Percentiles rank a stretch among this genome's conserved stretches.
Conservation (phyloP, 2,329 filamentous ascomycete genomes). For the Ambrosiella cleistominuta region DNA sequence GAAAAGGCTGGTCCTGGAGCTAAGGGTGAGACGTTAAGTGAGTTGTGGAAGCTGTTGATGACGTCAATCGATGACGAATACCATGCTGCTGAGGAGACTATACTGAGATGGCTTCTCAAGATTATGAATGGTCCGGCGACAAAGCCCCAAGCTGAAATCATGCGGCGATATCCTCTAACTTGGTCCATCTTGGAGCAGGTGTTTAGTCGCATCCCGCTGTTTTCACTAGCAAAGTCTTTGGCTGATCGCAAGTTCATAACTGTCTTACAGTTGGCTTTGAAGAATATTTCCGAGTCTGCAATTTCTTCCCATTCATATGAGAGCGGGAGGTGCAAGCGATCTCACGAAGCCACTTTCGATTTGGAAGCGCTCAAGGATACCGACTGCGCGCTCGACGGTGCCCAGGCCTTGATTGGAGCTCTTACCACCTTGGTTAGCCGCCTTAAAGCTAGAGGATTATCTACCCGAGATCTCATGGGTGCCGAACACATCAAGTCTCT, state of each 20-base stretch:
- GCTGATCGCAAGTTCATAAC: conserved; percentile 50
- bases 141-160: conserved; percentile 28
- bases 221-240: conserved; percentile 53
- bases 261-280: conserved; percentile 47
- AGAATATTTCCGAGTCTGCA: conserved; percentile 31
- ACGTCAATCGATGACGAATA: conserved; percentile 26
- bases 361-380: conserved; percentile 20
- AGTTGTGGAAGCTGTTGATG: conserved; percentile 32
- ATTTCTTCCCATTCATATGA: conserved; percentile 14
- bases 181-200: conserved; percentile 46
- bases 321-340: conserved; percentile 30
- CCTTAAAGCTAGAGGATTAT: conserved; percentile 21
- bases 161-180: conserved; percentile 37
- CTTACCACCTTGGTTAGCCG: conserved; percentile 30
- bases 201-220: conserved; percentile 47
- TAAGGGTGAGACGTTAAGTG: conserved; percentile 29
- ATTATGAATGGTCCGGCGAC: conserved; percentile 31
- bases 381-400: conserved; percentile 27
- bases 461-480: conserved; percentile 31
- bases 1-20: conserved; percentile 32
- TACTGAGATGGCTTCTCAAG: conserved; percentile 46
- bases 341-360: conserved; percentile 13
- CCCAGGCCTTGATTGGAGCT: conserved; percentile 30
- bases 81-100: conserved; percentile 37
- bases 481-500: conserved; percentile 41